Conservation (phyloP, 139 green algal genomes). For the Tetraselmis chui region DNA sequence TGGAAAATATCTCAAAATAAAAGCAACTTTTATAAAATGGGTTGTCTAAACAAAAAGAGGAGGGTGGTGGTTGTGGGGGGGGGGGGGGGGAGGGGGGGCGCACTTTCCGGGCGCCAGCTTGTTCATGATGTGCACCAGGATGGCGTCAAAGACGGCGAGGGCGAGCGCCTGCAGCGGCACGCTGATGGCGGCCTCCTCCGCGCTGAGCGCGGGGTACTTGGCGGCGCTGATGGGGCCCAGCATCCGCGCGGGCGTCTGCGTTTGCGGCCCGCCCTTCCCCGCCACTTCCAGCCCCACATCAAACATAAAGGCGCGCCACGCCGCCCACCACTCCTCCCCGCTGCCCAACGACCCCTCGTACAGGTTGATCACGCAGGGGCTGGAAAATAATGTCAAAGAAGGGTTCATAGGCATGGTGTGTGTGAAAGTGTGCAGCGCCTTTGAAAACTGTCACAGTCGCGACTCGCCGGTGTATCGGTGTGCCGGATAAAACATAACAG, state of each 20-base stretch:
- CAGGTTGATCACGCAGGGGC: slow-evolving; percentile 12
- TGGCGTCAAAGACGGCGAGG: slow-evolving; percentile 13
- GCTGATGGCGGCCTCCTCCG: slow-evolving; percentile 4
- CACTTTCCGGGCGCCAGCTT: background rate
- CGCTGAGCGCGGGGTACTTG: slow-evolving; percentile 15
- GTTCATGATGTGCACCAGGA: slow-evolving; percentile 17
- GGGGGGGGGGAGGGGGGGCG: too few relatives aligned
- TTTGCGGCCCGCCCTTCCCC: background rate
- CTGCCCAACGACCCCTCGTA: slow-evolving; percentile 1
- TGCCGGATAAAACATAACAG: too few relatives aligned
- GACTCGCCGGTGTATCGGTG: too few relatives aligned
- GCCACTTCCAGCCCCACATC: background rate
- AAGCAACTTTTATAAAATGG: too few relatives aligned
- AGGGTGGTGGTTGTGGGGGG: background rate
- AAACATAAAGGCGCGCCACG: slow-evolving; percentile 17
- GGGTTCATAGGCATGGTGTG: too few relatives aligned
- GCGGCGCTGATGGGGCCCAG: slow-evolving; percentile 5
- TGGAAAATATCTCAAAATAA: too few relatives aligned
- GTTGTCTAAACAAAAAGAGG: background rate
- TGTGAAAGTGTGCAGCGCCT: too few relatives aligned
- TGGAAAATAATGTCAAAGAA: background rate
- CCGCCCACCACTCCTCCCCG: slow-evolving; percentile 5
- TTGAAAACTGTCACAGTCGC: too few relatives aligned
- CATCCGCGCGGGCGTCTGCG: background rate
- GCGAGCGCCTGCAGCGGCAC: slow-evolving; percentile 9